A percentile compares a stretch with the other conserved stretches of the same genome.
Conservation (phyloP, 192 early-diverging fungal genomes). For the Kappamyces sp. region DNA sequence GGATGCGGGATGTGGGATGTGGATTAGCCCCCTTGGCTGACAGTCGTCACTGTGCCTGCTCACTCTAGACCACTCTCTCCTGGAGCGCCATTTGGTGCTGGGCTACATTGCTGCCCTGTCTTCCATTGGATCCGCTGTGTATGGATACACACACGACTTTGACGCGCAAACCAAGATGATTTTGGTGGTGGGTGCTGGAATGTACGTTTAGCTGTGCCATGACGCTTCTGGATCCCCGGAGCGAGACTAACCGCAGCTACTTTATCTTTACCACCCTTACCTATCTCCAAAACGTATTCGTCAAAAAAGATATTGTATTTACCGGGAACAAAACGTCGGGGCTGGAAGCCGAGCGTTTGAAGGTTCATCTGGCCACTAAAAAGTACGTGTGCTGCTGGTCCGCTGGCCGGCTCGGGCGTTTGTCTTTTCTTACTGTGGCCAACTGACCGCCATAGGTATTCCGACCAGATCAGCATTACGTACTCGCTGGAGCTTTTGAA, state of each 20-base stretch:
- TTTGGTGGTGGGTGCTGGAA: slow-evolving; percentile 8
- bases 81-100: slow-evolving; percentile 8
- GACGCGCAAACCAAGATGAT: slow-evolving; percentile 12
- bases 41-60: too few relatives aligned
- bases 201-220: neutral
- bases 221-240: neutral
- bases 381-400: too few relatives aligned
- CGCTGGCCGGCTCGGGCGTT: too few relatives aligned
- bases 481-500: too few relatives aligned
- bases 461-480: too few relatives aligned
- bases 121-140: slow-evolving; percentile 5
- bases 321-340: neutral
- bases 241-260: slow-evolving; percentile 1
- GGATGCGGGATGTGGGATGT: too few relatives aligned
- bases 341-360: neutral
- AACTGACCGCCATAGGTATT: too few relatives aligned
- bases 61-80: slow-evolving; percentile 5
- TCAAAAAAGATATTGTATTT: slow-evolving; percentile 11
- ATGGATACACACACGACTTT: slow-evolving; percentile 14
- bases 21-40: too few relatives aligned
- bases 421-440: too few relatives aligned
- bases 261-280: slow-evolving; percentile 2
- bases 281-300: neutral
- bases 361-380: too few relatives aligned
- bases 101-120: slow-evolving; percentile 13